Evolutionary conservation across 805 yeast genomes (phyloP), one percentile per base, ranked within the genome.

Genomic region (Wickerhamiella parazyma): DNA sequence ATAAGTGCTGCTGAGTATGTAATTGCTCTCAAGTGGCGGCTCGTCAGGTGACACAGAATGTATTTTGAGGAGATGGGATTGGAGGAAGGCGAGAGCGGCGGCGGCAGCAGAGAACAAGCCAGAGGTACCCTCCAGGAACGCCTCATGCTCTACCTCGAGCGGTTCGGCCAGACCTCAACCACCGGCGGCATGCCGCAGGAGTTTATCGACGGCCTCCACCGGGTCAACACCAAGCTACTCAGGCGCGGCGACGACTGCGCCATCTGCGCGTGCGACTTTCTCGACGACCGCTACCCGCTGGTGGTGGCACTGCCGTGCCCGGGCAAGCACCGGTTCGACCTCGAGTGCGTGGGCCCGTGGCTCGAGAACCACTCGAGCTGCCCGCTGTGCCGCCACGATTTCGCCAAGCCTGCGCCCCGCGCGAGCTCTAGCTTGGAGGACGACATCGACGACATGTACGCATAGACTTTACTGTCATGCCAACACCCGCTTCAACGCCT

Each of bases 281-380:
- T 71, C 3, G 80, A 76, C 26, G 94, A 85, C 56, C 66, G 75
- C 37, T 78, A 79, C 54, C 95, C 95, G 2, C 64, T 87, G 38
- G 76, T 87, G 10, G 95, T 85, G 14, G 66, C 71, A 51, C 66
- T 87, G 20, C 79, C 78, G 3, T 87, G 97, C 60, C 67, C 69
- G 33, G 57, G 63, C 6, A 70, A 66, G 29, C 97, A 87, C 59
- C 70, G 70, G 34, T 87, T 82, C 60, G 97, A 87, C 57, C 66
- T 86, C 50, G 96, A 89, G 51, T 87, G 96, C 58, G 76, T 89
- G 31, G 79, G 80, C 0, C 91, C 94, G 0, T 87, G 97, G 97
- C 66, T 89, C 42, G 73, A 75, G 49, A 65, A 76, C 38, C 58
- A 60, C 44, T 50, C 65, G 9, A 64, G 67, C 3, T 87, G 97